Base-by-base conservation (phyloP, 176 grass and related monocot species). In the Oryza officinalis region DNA sequence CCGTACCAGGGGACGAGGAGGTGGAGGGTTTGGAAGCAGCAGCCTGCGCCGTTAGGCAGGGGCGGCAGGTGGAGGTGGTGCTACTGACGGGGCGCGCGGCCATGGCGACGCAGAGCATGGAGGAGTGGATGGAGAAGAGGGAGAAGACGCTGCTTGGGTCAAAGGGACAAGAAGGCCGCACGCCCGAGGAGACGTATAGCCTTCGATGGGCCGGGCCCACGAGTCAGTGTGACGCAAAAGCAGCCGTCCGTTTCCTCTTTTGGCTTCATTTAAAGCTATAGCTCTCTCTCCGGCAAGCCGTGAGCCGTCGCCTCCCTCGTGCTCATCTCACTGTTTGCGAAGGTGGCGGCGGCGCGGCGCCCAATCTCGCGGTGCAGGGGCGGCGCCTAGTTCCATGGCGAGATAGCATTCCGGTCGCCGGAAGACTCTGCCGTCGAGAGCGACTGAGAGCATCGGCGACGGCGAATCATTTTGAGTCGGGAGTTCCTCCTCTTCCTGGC, bases 91-190 rank as follows among this genome's bases (percentile, higher is more conserved):
- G 67, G 74, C 88, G 66, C 59, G 79, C 23, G 60, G 74, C 69
- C 88, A 86, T 83, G 84, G 79, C 74, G 81, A 67, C 15, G 67
- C 66, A 8, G 61, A 86, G 78, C 79, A 82, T 74, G 57, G 41
- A 30, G 74, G 52, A 71, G 38, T 20, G 44, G 31, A 54, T 14
- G 32, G 5, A 75, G 77, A 26, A 43, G 25, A 52, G 15, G 26
- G 11, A 26, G 81, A 74, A 30, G 69, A 64, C 22, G 81, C 28
- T 11, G 37, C 26, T 45, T 45, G 23, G 6, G 52, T 64, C 32
- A 67, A 11, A 28, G 44, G 46, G 65, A 69, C 44, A 68, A 69
- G 31, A 57, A 23, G 22, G 59, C 22, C 23, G 20, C 11, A 77
- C 22, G 31, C 15, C 49, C 49, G 1, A 20, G 49, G 20, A 61